Evolutionary conservation across 2,329 filamentous ascomycete genomes (phyloP).

Genomic region (Biscogniauxia sp.): DNA sequence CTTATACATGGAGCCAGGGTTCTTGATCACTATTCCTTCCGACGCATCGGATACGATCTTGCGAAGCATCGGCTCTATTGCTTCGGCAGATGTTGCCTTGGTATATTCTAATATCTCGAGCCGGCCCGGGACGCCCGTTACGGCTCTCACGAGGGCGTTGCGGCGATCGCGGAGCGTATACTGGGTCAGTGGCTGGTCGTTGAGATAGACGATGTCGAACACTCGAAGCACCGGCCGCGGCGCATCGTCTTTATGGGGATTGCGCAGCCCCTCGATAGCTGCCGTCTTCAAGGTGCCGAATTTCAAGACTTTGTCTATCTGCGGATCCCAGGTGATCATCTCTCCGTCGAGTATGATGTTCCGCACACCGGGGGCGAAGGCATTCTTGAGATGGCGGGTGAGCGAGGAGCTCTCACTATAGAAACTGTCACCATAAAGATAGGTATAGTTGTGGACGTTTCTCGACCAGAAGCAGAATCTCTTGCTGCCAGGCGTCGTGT

Average conservation of each 20-base stretch:
- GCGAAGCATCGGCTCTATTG: constrained; percentile 76
- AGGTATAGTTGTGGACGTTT: constrained; percentile 94
- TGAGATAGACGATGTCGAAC: constrained; percentile 90
- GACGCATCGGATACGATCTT: constrained; percentile 82
- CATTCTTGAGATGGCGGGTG: constrained; percentile 74
- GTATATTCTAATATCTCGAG: constrained; percentile 79
- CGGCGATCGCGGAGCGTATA: constrained; percentile 82
- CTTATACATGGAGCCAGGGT: constrained; percentile 80
- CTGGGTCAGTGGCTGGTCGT: constrained; percentile 73
- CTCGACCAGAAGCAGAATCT: constrained; percentile 89
- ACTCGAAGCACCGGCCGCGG: constrained; percentile 77
- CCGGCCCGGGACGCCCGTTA: constrained; percentile 69
- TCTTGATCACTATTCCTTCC: constrained; percentile 91
- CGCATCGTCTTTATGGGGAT: constrained; percentile 61
- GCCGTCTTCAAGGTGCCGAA: constrained; percentile 95
- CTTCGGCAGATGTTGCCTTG: constrained; percentile 62
- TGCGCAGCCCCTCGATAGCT: constrained; percentile 74
- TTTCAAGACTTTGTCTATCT: constrained; percentile 76
- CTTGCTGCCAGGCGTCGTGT: constrained; percentile 63
- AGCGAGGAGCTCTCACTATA: constrained; percentile 73
- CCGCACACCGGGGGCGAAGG: constrained; percentile 73
- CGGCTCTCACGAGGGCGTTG: constrained; percentile 68
- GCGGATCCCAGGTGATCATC: constrained; percentile 97
- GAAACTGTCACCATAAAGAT: constrained; percentile 80
- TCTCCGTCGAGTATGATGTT: constrained; percentile 94